These are phyloP conservation scores for Paramecium primaurelia DNA, from an alignment of 73 alveolate genomes.

Conservation along the genomic window DNA sequence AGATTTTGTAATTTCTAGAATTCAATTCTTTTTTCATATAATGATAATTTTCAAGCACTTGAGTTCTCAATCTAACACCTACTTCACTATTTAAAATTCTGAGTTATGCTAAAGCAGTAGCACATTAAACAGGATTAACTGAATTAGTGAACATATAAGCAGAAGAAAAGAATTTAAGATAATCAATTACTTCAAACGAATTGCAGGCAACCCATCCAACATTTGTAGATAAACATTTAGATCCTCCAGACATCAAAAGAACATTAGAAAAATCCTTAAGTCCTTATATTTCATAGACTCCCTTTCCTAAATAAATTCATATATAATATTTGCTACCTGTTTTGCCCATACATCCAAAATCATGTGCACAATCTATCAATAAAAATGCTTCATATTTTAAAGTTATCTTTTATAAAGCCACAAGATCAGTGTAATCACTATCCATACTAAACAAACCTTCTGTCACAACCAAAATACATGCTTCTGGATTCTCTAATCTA, in stretches of 20 bases:
- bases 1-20: constrained; percentile 29
- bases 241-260: constrained; percentile 61
- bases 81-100: constrained; percentile 54
- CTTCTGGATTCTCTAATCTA: constrained; percentile 44
- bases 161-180: constrained; percentile 49
- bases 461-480: constrained; percentile 54
- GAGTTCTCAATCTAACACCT: constrained; percentile 42
- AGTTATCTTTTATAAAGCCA: constrained; percentile 38
- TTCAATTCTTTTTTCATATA: constrained; percentile 50
- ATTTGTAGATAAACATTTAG: constrained; percentile 61
- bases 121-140: constrained; percentile 55
- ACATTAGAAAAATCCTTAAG: constrained; percentile 51
- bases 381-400: constrained; percentile 55
- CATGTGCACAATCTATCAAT: constrained; percentile 60
- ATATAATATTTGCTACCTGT: background rate
- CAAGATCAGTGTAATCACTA: constrained; percentile 52
- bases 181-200: constrained; percentile 51
- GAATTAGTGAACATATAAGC: constrained; percentile 63
- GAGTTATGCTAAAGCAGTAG: constrained; percentile 60
- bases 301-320: background rate
- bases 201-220: constrained; percentile 58
- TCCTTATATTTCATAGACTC: constrained; percentile 55
- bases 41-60: constrained; percentile 49
- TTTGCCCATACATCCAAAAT: constrained; percentile 63
- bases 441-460: constrained; percentile 62